These are phyloP conservation scores for Boehmeria nivea DNA, from an alignment of 306 rosid species.

Conservation along the genomic window DNA sequence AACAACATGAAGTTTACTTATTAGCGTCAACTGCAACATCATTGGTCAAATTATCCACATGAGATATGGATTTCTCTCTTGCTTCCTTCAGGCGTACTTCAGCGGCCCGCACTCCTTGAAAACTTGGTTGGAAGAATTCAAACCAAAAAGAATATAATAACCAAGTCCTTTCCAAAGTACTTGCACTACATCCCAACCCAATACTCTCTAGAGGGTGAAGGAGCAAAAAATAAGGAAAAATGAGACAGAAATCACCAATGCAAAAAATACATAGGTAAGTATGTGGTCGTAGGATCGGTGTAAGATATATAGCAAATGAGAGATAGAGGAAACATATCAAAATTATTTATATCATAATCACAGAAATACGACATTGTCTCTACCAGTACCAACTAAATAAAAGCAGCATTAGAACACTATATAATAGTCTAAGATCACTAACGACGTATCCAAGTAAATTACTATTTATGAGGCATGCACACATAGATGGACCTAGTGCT, in stretches of 20 bases:
- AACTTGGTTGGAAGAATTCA: neutral
- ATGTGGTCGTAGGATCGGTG: too few species aligned
- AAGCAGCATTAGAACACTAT: slow-evolving; percentile 35
- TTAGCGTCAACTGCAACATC: too few species aligned
- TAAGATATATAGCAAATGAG: too few species aligned
- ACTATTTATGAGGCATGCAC: slow-evolving; percentile 39
- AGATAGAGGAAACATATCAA: neutral
- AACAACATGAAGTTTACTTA: too few species aligned
- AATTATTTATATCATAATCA: neutral
- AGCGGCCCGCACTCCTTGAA: neutral
- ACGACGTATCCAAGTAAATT: slow-evolving; percentile 33
- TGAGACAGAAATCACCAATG: slow-evolving; percentile 1
- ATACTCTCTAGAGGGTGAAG: slow-evolving; percentile 10
- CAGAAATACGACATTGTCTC: slow-evolving; percentile 9
- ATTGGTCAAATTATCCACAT: too few species aligned
- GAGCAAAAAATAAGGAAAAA: too few species aligned
- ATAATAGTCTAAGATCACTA: slow-evolving; percentile 35
- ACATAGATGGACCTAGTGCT: slow-evolving; percentile 37
- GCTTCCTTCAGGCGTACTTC: slow-evolving; percentile 1
- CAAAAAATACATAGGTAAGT: too few species aligned
- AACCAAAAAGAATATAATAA: neutral
- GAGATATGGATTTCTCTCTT: too few species aligned
- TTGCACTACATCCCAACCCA: slow-evolving; percentile 7
- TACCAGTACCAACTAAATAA: slow-evolving; percentile 5
- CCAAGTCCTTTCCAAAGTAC: neutral